Evolutionary conservation across 345 rosid genomes (phyloP), one percentile per base, ranked within the genome.

Genomic region (Camelina laxa): DNA sequence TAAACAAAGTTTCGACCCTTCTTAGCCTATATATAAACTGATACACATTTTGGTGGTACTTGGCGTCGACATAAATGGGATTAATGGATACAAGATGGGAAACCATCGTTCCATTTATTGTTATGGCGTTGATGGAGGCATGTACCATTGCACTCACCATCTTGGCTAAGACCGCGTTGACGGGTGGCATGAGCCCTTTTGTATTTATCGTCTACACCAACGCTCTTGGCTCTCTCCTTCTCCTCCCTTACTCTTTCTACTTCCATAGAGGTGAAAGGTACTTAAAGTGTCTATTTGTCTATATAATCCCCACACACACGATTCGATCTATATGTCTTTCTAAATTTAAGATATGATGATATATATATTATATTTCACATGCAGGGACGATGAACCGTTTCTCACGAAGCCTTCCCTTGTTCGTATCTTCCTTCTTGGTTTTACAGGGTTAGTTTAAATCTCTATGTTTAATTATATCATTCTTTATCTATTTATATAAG

Each of bases 181-280:
- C 85, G 1, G 67, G 75, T 50, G 96, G 96, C 47, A 72, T 86
- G 85, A 92, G 92, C 62, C 96, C 94, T 65, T 92, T 85, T 21
- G 92, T 92, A 13, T 92, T 92, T 75, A 83, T 86, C 1, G 86
- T 84, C 14, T 87, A 90, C 63, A 86, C 91, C 1, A 92, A 90
- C 66, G 88, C 82, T 36, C 65, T 90, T 55, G 85, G 83, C 74
- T 80, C 91, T 62, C 50, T 83, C 22, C 51, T 87, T 77, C 93
- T 89, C 41, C 65, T 92, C 17, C 98, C 95, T 66, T 85, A 58
- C 56, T 82, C 95, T 49, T 87, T 84, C 76, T 59, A 84, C 48
- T 89, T 79, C 79, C 92, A 90, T 44, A 54, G 84, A 67, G 77
- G 82, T 69, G 82, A 87, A 74, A 85, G 87, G 90, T 85, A 42